Percentiles rank a stretch among this genome's conserved stretches.
Conservation (phyloP, 345 rosid species). For the Psidium friedrichsthalianum region DNA sequence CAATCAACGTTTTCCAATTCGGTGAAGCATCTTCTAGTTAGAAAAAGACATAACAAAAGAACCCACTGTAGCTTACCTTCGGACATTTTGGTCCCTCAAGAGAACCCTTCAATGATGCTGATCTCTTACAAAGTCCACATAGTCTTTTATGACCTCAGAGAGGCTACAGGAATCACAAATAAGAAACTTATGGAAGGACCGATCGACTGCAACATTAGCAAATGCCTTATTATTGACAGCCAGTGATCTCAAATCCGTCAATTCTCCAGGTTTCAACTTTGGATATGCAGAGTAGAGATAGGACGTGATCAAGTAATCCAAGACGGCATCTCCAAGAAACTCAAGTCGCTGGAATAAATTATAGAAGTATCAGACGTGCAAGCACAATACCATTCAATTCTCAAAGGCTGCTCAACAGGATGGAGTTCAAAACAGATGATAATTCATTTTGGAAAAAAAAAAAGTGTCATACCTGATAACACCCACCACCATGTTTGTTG, state of each 20-base stretch:
- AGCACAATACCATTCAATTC: not conserved
- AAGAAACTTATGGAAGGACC: slow-evolving; percentile 46
- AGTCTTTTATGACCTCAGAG: slow-evolving; percentile 41
- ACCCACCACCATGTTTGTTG: slow-evolving; percentile 76
- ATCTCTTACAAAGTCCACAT: slow-evolving; percentile 28
- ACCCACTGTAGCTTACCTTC: slow-evolving; percentile 34
- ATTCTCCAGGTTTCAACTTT: slow-evolving; percentile 78
- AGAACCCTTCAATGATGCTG: slow-evolving; percentile 19
- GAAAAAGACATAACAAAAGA: not conserved
- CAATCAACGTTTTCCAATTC: not conserved
- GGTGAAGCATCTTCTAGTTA: not conserved
- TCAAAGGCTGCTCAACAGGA: not conserved
- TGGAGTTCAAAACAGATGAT: not conserved
- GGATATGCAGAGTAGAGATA: slow-evolving; percentile 74
- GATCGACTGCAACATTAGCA: slow-evolving; percentile 61
- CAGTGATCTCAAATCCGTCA: slow-evolving; percentile 82
- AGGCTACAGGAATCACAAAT: slow-evolving; percentile 50
- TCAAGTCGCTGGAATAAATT: slow-evolving; percentile 63
- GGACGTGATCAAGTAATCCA: slow-evolving; percentile 87
- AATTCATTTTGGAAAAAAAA: not conserved
- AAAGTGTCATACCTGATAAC: slow-evolving; percentile 61
- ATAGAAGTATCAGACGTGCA: slow-evolving; percentile 2
- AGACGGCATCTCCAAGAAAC: slow-evolving; percentile 95
- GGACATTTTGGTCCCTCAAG: slow-evolving; percentile 72
- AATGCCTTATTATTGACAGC: slow-evolving; percentile 71